Evolutionary conservation across 2,329 filamentous ascomycete species (phyloP).

Genomic region (Xylariales sp.): DNA sequence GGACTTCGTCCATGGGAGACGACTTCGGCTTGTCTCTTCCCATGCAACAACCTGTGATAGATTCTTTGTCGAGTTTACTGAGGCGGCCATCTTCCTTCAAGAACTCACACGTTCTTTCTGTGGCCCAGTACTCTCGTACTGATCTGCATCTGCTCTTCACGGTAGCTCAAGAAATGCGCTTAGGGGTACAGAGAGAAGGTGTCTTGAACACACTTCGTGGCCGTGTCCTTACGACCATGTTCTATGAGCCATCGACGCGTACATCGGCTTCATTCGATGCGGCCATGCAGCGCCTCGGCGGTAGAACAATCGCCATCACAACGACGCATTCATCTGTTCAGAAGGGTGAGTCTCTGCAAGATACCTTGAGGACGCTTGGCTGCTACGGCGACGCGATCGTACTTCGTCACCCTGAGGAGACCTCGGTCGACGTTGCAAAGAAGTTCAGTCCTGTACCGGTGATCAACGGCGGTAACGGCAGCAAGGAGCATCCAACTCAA

Average conservation of each 20-base stretch:
- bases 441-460: constrained; percentile 88
- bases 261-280: constrained; percentile 96
- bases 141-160: constrained; percentile 94
- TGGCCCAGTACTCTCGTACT: constrained; percentile 80
- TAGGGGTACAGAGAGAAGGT: constrained; percentile 88
- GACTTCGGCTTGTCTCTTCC: constrained; percentile 43
- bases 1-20: constrained; percentile 29
- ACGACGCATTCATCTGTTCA: constrained; percentile 82
- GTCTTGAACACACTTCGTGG: constrained; percentile 83
- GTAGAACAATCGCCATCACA: constrained; percentile 75
- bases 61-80: constrained; percentile 68
- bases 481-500: constrained; percentile 93
- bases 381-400: constrained; percentile 95
- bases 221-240: constrained; percentile 83
- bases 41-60: constrained; percentile 46
- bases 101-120: constrained; percentile 83
- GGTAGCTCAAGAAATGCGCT: constrained; percentile 94
- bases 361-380: constrained; percentile 87
- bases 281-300: constrained; percentile 96
- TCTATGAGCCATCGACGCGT: constrained; percentile 95
- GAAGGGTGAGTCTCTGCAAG: constrained; percentile 91
- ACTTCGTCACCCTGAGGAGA: constrained; percentile 85
- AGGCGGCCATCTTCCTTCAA: constrained; percentile 77
- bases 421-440: constrained; percentile 73
- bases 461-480: constrained; percentile 96